Evolutionary conservation across 257 asterid species (phyloP).

Genomic region (Galeopsis tetrahit): DNA sequence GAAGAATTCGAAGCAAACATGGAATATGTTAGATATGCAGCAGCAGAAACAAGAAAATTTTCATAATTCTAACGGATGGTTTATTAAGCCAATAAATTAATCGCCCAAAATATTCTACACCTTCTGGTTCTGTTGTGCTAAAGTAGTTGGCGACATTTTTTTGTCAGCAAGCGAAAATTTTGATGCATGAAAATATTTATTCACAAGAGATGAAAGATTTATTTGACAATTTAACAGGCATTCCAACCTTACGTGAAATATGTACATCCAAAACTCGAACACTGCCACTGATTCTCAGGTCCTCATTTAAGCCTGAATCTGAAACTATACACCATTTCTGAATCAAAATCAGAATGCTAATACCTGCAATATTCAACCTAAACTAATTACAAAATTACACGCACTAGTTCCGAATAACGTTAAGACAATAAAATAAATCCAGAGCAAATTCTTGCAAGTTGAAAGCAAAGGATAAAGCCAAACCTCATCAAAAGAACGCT

Average conservation of each 20-base stretch:
- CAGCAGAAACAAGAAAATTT: neutral
- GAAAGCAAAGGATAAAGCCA: constrained; percentile 33
- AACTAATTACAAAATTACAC: constrained; percentile 3
- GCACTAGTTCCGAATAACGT: neutral
- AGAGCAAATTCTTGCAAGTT: neutral
- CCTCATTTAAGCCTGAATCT: constrained; percentile 31
- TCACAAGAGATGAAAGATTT: neutral
- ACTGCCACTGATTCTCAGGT: constrained; percentile 33
- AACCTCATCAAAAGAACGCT: constrained; percentile 44
- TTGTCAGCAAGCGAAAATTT: neutral
- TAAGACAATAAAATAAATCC: neutral
- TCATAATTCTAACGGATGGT: neutral
- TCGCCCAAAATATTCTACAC: neutral
- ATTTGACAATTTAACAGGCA: constrained; percentile 11
- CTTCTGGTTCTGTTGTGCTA: neutral
- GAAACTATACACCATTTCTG: constrained; percentile 31
- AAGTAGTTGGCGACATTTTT: neutral
- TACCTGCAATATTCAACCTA: constrained; percentile 42
- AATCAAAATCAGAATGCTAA: constrained; percentile 30
- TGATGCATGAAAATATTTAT: neutral
- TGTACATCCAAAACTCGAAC: constrained; percentile 35
- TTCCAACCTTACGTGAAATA: constrained; percentile 38
- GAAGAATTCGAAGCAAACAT: neutral
- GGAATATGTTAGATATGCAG: neutral
- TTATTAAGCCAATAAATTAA: neutral